These are phyloP conservation scores for Lophium mytilinum DNA, from an alignment of 495 filamentous ascomycete species.

Conservation along the genomic window DNA sequence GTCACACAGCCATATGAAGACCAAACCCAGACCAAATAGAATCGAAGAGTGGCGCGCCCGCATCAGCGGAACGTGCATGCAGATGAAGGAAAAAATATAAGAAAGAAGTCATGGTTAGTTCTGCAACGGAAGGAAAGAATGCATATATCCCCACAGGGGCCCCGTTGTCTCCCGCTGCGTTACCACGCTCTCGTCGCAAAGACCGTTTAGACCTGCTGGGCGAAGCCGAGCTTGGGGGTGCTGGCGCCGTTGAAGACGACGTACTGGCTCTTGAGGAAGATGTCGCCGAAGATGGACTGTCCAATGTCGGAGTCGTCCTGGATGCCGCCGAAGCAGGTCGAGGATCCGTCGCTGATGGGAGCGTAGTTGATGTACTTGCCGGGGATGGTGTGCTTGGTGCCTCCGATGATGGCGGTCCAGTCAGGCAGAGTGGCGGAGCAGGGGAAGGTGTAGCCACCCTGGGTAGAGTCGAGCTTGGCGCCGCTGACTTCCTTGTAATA, in stretches of 20 bases:
- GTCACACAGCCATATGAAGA: too few species aligned
- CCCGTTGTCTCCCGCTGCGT: neutral
- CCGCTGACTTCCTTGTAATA: slow-evolving; percentile 57
- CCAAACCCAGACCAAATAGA: too few species aligned
- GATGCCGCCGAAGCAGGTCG: slow-evolving; percentile 34
- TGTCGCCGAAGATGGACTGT: slow-evolving; percentile 66
- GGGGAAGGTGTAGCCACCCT: slow-evolving; percentile 61
- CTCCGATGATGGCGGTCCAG: slow-evolving; percentile 53
- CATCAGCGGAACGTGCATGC: neutral
- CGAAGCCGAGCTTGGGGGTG: slow-evolving; percentile 54
- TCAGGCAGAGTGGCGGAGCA: slow-evolving; percentile 55
- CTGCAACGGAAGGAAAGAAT: too few species aligned
- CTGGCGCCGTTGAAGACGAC: slow-evolving; percentile 51
- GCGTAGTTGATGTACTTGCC: slow-evolving; percentile 50
- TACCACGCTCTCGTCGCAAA: neutral
- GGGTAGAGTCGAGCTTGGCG: slow-evolving; percentile 37
- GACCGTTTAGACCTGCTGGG: slow-evolving; percentile 24
- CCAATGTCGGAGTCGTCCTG: slow-evolving; percentile 49
- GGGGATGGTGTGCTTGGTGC: slow-evolving; percentile 43
- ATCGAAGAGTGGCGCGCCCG: too few species aligned
- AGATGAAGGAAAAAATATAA: neutral
- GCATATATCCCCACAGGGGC: too few species aligned
- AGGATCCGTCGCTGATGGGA: slow-evolving; percentile 28
- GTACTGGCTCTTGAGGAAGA: slow-evolving; percentile 72
- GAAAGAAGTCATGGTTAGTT: neutral